Evolutionary conservation across 257 asterid genomes (phyloP), one percentile per base, ranked within the genome.

Genomic region (Echium plantagineum): DNA sequence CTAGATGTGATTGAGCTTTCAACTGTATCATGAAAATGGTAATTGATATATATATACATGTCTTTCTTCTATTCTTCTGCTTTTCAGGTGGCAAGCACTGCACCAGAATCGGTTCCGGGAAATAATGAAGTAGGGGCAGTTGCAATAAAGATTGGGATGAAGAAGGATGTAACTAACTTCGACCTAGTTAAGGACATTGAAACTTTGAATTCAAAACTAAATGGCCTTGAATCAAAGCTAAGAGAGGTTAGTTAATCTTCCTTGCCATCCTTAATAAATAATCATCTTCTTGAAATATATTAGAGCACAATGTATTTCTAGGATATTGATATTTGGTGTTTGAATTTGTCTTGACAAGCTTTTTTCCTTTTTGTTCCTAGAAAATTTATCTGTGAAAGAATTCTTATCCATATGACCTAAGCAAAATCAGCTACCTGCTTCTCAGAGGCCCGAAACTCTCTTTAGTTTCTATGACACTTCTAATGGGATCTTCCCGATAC

Each of bases 211-310:
- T 64, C 61, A 32, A 66, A 71, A 75, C 63, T 66, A 60, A 68
- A 19, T 54, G 66, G 35, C 28, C 75, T 78, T 18, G 78, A 78
- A 52, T 60, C 19, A 63, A 75, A 74, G 66, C 62, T 78, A 64
- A 66, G 60, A n/a, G 73, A 75, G 83, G 83, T 78, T 21, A 63
- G 70, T 30, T 26, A n/a, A 1, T 15, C 66, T 32, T 54, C 49
- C 47, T 52, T 15, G 56, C 53, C 35, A 20, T 63, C 31, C 60
- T 19, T 47, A 26, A 19, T 46, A 7, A 16, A 6, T 63, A 5
- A 48, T 35, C 38, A 21, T 22, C 60, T 53, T 56, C 38, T 56
- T 56, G 5, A 21, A 53, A 17, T 19, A 1, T 52, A 52, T 7
- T 16, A 21, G 35, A 55, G 26, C 22, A 9, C 32, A 12, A 55